Evolutionary conservation across 2,329 filamentous ascomycete genomes (phyloP), one percentile per base, ranked within the genome.

Genomic region (Cercospora citrullina): DNA sequence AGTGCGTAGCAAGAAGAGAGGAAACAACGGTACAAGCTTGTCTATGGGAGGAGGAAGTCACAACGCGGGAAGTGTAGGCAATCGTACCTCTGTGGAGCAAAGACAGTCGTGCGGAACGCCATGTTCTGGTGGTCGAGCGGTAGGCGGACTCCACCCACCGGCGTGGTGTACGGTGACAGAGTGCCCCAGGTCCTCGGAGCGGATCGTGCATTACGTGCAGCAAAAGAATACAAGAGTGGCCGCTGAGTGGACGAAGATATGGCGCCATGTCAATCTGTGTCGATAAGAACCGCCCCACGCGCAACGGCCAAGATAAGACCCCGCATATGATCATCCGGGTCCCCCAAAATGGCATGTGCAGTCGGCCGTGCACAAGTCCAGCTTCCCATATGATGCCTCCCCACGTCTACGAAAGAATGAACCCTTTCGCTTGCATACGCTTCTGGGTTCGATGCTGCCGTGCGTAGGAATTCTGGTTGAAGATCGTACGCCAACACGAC

Each of bases 181-280:
- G 28, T n/a, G 31, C 30, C 58, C 64, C 57, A 65, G 64, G 42
- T 55, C 30, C 39, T 42, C 58, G 64, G 57, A 61, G 36, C 64
- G 64, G 57, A 51, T 65, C 64, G 64, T 53, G 45, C 64, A 65
- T 55, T 60, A 39, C 64, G 64, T 65, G 64, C 64, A 65, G 64
- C 55, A 42, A 21, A 53, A 31, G 55, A 14, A 57, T 23, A 39
- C 55, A 45, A 65, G 21, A 18, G 8, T 5, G 28, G 30, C 9
- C 48, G 57, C 64, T 65, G 64, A 65, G 55, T 65, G 64, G 64
- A 45, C 42, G 57, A 51, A 60, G 64, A 65, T 65, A 65, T 33
- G 51, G 21, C 42, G 45, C 14, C 30, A 39, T 45, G 51, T 36
- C 62, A 58, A 48, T 39, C 48, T 48, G 21, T 48, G 62, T 64